Evolutionary conservation across 225 moss, liverwort and hornwort species (phyloP), one percentile per base, ranked within the genome.

Genomic region (Lunularia cruciata): DNA sequence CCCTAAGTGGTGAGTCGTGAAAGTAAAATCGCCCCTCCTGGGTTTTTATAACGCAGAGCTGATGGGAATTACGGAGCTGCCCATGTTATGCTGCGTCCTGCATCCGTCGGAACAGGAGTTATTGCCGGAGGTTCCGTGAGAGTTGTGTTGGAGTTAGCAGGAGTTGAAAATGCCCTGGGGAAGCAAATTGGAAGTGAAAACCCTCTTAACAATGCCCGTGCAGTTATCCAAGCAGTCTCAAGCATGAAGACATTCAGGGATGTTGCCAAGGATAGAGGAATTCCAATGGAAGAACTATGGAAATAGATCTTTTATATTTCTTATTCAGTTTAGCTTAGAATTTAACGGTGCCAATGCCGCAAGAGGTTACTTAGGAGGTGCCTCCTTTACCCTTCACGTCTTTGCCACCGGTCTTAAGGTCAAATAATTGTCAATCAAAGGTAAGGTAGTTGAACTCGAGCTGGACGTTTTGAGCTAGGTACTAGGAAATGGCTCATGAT

Each of bases 201-300:
- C 68, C 90, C 95, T 51, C 84, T 95, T 12, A 95, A 92, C 83
- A 95, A 95, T 63, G 95, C 95, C 0, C 86, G 95, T 72, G 95
- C 95, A 56, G 92, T 95, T 19, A 83, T 92, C 54, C 77, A 84
- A 72, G 96, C 96, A 37, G 63, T 98, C 12, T 73, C 92, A 27
- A 76, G 87, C 72, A 91, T 98, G 96, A 98, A 98, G 68, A 91
- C 91, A 69, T 93, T 98, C 42, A 83, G 72, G 35, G 86, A 98
- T 65, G 96, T 98, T 8, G 85, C 93, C 10, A 76, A 75, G 64
- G 93, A 98, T 72, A 87, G 96, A 32, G 93, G 93, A 22, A 98
- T 98, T 54, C 96, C 96, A 0, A 93, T 98, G 96, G 96, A 98
- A 79, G 88, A 98, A 83, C 79, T 93, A 0, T 98, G 96, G 96